phyloP scores from a whole-genome alignment of 2,329 filamentous ascomycete species.

The Fusarium cicatricum region DNA sequence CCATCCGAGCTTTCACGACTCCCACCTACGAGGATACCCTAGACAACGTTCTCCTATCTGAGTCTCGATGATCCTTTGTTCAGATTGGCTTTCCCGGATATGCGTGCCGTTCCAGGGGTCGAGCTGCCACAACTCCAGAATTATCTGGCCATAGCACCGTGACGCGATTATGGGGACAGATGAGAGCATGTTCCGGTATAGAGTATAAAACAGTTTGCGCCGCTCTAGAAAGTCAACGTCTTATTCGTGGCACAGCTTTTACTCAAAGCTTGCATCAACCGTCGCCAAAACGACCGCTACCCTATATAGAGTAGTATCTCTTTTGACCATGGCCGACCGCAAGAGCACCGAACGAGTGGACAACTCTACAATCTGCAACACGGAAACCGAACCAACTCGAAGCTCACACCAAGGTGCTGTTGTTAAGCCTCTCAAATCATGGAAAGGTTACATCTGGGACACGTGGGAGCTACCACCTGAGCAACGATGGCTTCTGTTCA shows the following conservation, averaged over 20 bases:
- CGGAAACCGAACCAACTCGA: conserved; percentile 1
- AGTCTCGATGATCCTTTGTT: too few species aligned
- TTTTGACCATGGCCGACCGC: conserved; percentile 4
- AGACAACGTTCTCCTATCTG: too few species aligned
- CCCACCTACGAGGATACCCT: too few species aligned
- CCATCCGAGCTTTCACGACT: too few species aligned
- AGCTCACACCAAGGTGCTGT: neutral
- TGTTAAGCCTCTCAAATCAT: conserved; percentile 26
- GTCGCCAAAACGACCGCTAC: neutral
- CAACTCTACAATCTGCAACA: neutral
- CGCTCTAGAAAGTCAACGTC: neutral
- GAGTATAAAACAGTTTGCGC: neutral
- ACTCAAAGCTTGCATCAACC: neutral
- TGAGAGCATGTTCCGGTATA: conserved; percentile 19
- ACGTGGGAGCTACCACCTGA: conserved; percentile 46
- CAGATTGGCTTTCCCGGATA: too few species aligned
- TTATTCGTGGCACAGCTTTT: neutral
- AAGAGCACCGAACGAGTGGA: neutral
- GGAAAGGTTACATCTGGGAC: conserved; percentile 51
- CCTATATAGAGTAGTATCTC: neutral
- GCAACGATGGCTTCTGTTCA: conserved; percentile 46
- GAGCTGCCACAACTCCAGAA: neutral
- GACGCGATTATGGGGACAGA: conserved; percentile 34
- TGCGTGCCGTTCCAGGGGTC: too few species aligned
- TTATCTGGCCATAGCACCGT: neutral